Evolutionary conservation across 768 basidiomycete species (phyloP), one percentile per base, ranked within the genome.

Genomic region (Suillus decipiens): DNA sequence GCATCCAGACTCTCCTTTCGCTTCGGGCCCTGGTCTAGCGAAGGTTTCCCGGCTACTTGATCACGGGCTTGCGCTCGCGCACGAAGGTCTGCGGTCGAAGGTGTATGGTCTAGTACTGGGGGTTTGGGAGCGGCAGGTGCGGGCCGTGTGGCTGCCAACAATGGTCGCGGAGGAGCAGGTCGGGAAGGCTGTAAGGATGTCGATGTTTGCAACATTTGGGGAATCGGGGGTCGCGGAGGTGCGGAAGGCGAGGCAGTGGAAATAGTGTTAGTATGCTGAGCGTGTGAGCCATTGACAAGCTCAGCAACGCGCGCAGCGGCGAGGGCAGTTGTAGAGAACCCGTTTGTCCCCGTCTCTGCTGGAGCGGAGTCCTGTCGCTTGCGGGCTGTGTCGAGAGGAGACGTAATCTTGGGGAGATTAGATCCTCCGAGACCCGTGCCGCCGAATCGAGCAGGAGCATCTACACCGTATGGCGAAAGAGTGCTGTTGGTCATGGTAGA

Each of bases 371-470:
- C 84, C 64, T 83, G 84, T 48, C 85, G 78, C 64, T 75, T 79
- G 11, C 84, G 78, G 19, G 67, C 66, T 41, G 56, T 41, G 14
- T 75, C 73, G 28, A 78, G 73, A 5, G 79, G 71, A 15, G 75
- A 76, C 57, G 71, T 70, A 61, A 81, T 76, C 72, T 84, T 86
- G 41, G 77, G 75, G 41, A 86, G 71, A 11, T 74, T 65, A 12
- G 82, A 74, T 8, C 95, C 96, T 37, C 89, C 96, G 22, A 97
- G 85, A 2, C 96, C 96, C 2, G 95, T 96, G 1, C 95, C 95
- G 10, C 92, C 95, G 78, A 97, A 98, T 1, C 96, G 85, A 0
- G 92, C 84, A 7, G 91, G 88, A 5, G 89, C 82, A 11, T 71
- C 70, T 36, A 69, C 69, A 6, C 70, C 64, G 64, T 81, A 81